phyloP scores from a whole-genome alignment of 1,139 yeast genomes.

The Magnusiomyces magnusii region DNA sequence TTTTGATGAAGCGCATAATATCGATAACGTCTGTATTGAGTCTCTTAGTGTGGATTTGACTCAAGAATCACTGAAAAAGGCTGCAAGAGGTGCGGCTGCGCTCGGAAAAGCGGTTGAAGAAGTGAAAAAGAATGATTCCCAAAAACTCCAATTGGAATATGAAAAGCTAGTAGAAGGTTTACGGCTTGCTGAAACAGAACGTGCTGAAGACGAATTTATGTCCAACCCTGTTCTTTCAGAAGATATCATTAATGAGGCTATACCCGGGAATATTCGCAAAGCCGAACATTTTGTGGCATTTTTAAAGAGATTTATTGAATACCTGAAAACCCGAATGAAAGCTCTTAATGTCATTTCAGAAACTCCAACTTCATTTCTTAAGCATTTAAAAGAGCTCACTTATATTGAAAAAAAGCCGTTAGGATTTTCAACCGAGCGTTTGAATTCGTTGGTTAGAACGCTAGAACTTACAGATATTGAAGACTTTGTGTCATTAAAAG shows the following conservation, averaged over 20 bases:
- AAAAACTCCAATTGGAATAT: conserved; percentile 80
- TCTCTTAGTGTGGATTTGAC: conserved; percentile 82
- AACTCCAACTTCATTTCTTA: conserved; percentile 87
- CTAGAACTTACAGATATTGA: conserved; percentile 83
- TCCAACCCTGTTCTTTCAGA: conserved; percentile 81
- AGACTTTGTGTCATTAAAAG: conserved; percentile 87
- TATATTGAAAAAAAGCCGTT: conserved; percentile 89
- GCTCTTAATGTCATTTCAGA: conserved; percentile 95
- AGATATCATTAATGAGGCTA: conserved; percentile 82
- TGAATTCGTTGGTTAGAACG: conserved; percentile 81
- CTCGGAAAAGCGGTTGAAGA: conserved; percentile 70
- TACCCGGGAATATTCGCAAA: conserved; percentile 93
- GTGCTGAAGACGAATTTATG: conserved; percentile 76
- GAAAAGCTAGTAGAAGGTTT: conserved; percentile 86
- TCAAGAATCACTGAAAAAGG: conserved; percentile 74
- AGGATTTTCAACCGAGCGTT: conserved; percentile 83
- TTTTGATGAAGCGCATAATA: conserved; percentile 97
- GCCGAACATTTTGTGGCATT: conserved; percentile 97
- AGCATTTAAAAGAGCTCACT: conserved; percentile 87
- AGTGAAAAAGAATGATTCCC: conserved; percentile 75
- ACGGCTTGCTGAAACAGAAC: conserved; percentile 63
- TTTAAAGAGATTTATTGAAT: conserved; percentile 85
- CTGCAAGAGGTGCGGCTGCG: conserved; percentile 72
- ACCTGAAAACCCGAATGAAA: conserved; percentile 94
- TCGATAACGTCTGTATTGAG: conserved; percentile 97